Base-by-base conservation (phyloP, 148 eudicot genomes). In the Cornus kousa region DNA sequence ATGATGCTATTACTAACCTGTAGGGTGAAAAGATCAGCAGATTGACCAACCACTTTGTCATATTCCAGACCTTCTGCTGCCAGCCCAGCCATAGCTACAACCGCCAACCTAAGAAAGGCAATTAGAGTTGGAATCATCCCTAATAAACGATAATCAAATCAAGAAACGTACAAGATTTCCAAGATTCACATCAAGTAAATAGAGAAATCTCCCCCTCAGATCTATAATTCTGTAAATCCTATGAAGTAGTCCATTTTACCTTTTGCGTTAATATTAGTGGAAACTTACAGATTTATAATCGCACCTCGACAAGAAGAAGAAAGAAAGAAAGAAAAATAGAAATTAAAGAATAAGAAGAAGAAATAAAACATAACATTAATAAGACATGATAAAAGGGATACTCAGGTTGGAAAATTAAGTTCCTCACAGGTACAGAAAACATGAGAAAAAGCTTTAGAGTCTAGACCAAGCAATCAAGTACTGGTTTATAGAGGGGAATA, bases 11-110 rank as follows among this genome's bases (percentile, higher is more conserved):
- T 24, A 73, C 84, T 74, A 40, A 95, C 99, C 99, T 95, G 97
- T 82, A 96, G 97, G 50, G 87, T 84, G 87, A 92, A 96, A 78
- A 93, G 99, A 84, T 96, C 99, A 37, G 95, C 99, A 79, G 99
- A 96, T 86, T 96, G 99, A 70, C 98, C 99, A 48, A 96, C 77
- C 43, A 96, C 99, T 89, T 96, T 96, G 50, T 96, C 98, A 59
- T 91, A 96, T 74, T 85, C 78, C 23, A 96, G 87, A 79, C 99
- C 99, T 88, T 96, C 99, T 28, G 99, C 98, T 31, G 99, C 99
- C 69, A 96, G 85, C 81, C 99, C 99, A 82, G 97, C 97, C 99
- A 96, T 93, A 62, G 98, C 87, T 74, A 96, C 94, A 68, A 92
- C 97, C 20, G 99, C 93, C 78, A 96, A 88, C 86, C 98, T 95